Evolutionary conservation across 2,329 filamentous ascomycete species (phyloP), one percentile per base, ranked within the genome.

Genomic region (Emydomyces testavorans): DNA sequence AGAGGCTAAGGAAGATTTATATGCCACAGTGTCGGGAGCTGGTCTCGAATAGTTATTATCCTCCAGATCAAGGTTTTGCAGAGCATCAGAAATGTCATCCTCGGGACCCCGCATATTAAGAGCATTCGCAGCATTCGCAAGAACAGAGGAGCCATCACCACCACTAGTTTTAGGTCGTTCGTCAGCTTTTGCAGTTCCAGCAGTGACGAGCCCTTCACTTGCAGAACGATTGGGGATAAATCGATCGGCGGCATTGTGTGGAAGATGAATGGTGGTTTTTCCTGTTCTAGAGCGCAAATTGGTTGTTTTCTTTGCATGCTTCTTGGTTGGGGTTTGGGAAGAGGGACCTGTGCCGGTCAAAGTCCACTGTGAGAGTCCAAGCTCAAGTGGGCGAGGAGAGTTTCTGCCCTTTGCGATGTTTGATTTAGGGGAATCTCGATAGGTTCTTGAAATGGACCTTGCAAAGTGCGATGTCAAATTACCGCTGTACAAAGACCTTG

Each of bases 151-250:
- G 48, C 79, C 81, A 54, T 92, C 86, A 48, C 69, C 68, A 49
- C 69, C 73, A 65, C 78, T 82, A 39, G 78, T 82, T 70, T 87
- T 90, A 50, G 86, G 77, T 50, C 83, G 78, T 79, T 90, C 83
- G 54, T 92, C 85, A 37, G 90, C 78, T 77, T 96, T 96, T 54
- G 80, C 81, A 46, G 86, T 83, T 52, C 87, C 86, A 50, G 77
- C 77, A 57, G 88, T 88, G 61, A 82, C 75, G 62, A 94, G 84
- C 48, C 84, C 89, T 45, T 93, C 92, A 72, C 89, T 94, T 55
- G 89, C 85, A 42, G 77, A 78, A 26, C 92, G 84, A 73, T 94
- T 95, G 57, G 92, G 90, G 57, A 98, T 96, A 73, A 96, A 98
- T 46, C 92, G 82, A 66, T 98, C 92, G 32, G 82, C 87, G 40